Conservation (phyloP, 2,329 filamentous ascomycete species). For the Botrytis medusae region DNA sequence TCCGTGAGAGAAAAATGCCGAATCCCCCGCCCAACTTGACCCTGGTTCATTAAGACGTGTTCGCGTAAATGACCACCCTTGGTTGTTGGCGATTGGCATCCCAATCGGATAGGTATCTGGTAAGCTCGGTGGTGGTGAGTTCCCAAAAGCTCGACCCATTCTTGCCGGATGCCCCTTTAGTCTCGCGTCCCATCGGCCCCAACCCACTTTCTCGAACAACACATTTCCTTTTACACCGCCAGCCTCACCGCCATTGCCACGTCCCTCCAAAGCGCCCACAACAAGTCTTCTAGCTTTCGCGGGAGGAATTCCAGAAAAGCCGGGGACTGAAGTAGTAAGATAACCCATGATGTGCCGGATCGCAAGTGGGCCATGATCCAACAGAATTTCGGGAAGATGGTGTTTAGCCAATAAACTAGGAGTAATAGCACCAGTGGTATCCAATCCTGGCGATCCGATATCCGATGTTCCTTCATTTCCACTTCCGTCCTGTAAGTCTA, state of each 20-base stretch:
- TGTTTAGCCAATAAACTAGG: conserved; percentile 82
- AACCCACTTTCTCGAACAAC: conserved; percentile 92
- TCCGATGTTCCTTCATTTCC: conserved; percentile 32
- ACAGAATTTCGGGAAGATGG: conserved; percentile 85
- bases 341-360: conserved; percentile 96
- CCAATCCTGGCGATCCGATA: conserved; percentile 47
- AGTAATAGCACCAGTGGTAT: conserved; percentile 81
- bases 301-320: conserved; percentile 84
- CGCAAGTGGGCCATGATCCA: conserved; percentile 85
- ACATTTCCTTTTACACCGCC: conserved; percentile 68
- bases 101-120: conserved; percentile 48
- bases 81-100: conserved; percentile 56
- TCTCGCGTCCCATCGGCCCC: conserved; percentile 92
- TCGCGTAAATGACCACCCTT: conserved; percentile 48
- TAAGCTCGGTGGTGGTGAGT: conserved; percentile 46
- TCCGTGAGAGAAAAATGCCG: conserved; percentile 73
- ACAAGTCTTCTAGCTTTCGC: conserved; percentile 88
- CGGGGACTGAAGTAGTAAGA: conserved; percentile 87
- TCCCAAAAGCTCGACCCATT: conserved; percentile 42
- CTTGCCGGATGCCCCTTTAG: conserved; percentile 62
- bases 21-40: conserved; percentile 67
- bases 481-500: conserved; percentile 69
- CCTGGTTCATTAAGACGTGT: conserved; percentile 51
- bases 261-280: conserved; percentile 86
- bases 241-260: conserved; percentile 56